Base-by-base conservation (phyloP, 495 filamentous ascomycete genomes). In the Penicillium malachiteum region DNA sequence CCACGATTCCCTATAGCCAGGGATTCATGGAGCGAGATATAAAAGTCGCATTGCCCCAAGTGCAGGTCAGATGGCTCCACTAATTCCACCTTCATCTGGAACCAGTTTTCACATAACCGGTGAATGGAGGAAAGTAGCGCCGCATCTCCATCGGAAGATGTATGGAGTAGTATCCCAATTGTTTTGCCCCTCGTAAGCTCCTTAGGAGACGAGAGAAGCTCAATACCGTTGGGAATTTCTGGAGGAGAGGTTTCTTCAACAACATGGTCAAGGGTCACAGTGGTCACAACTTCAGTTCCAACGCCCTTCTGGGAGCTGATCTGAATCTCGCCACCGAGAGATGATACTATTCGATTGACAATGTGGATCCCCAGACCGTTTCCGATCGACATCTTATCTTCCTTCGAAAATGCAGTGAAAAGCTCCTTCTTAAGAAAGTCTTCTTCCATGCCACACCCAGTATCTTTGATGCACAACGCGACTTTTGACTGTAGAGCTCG, bases 361-460 rank as follows among this genome's bases (percentile, higher is more conserved):
- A 89, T 86, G 44, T 79, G 82, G 45, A 89, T 73, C 2, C 86
- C 85, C 12, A 88, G 73, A 3, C 87, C 87, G 14, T 84, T 84
- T 16, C 87, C 87, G 4, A 77, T 72, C 4, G 80, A 73, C 35
- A 87, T 71, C 5, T 71, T 71, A 50, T 88, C 78, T 63, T 89
- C 87, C 54, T 90, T 87, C 1, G 81, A 77, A 58, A 90, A 90
- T 1, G 87, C 83, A 17, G 79, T 82, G 60, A 83, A 90, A 1
- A 89, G 57, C 12, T 79, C 73, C 34, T 83, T 80, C 12, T 78
- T 76, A 30, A 89, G 64, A 62, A 81, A 90, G n/a, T 85, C 83
- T 12, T 79, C 66, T 1, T 75, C 78, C 49, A 90, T 90, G 6
- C 87, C 87, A 17, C 73, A 78, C 13, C 85, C 85, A 5, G 84